Conservation (phyloP, 2,329 filamentous ascomycete genomes). For the Claviceps sp. region DNA sequence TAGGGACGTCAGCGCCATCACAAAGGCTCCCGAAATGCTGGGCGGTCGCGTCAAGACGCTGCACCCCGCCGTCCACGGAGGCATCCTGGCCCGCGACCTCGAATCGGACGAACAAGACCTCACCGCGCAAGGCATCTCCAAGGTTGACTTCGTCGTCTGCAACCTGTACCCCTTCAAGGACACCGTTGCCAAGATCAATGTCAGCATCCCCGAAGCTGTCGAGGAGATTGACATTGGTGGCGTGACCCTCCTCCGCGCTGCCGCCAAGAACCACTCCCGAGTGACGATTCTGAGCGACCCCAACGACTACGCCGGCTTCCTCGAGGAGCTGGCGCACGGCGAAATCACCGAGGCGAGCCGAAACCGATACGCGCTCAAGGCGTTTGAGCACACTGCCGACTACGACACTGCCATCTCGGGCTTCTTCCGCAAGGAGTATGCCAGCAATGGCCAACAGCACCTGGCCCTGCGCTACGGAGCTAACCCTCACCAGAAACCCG, state of each 20-base stretch:
- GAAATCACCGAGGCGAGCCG: slow-evolving; percentile 77
- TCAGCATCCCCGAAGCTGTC: slow-evolving; percentile 90
- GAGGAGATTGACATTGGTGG: slow-evolving; percentile 99
- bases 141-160: slow-evolving; percentile 93
- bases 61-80: slow-evolving; percentile 81
- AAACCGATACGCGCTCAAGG: slow-evolving; percentile 87
- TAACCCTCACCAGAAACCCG: slow-evolving; percentile 97
- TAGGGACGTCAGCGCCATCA: slow-evolving; percentile 95
- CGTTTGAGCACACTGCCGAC: slow-evolving; percentile 94
- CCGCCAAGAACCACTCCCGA: slow-evolving; percentile 92
- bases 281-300: slow-evolving; percentile 96
- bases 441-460: slow-evolving; percentile 71
- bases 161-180: slow-evolving; percentile 99
- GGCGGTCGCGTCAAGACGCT: slow-evolving; percentile 79
- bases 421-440: slow-evolving; percentile 97
- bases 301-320: slow-evolving; percentile 83
- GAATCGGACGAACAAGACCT: slow-evolving; percentile 95
- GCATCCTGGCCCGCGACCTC: slow-evolving; percentile 87
- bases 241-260: slow-evolving; percentile 88
- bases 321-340: slow-evolving; percentile 77
- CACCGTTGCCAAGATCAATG: slow-evolving; percentile 91
- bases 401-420: slow-evolving; percentile 91
- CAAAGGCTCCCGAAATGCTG: slow-evolving; percentile 93
- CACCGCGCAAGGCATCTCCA: slow-evolving; percentile 85
- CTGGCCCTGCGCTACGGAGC: slow-evolving; percentile 82